Evolutionary conservation across 2,329 filamentous ascomycete genomes (phyloP), one percentile per base, ranked within the genome.

Genomic region (Onygenales sp.): DNA sequence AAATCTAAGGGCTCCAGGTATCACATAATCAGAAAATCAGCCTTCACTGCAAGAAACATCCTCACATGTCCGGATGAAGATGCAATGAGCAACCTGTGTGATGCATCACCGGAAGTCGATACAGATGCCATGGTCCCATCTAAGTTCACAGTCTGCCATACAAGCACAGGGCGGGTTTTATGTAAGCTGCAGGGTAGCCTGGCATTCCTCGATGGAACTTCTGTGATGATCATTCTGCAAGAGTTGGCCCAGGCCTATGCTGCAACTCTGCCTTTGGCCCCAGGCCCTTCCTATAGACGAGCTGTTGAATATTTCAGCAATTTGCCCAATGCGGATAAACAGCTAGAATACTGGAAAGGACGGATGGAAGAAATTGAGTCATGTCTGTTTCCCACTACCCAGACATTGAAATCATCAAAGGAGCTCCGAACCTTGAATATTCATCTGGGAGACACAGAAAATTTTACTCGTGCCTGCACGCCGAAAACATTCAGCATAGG

Each of bases 191-290:
- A 56, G 31, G 56, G 52, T 7, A 51, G 46, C 17, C 32, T 56
- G 36, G 54, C 56, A 9, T 53, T 58, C 32, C 41, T 58, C 8
- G 56, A 58, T 42, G 56, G 54, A 17, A 42, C 50, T 32, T 58
- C 56, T 5, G 42, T 58, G 27, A 43, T 53, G 21, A 53, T 56
- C 5, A 53, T 57, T 8, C 35, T 55, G 21, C 46, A 36, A 14
- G 53, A 57, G 35, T 43, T 57, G 17, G 45, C 14, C 21, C 8
- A 31, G 6, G 45, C 21, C 2, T 57, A 57, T 41, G 5, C 33
- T 13, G 51, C 49, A 8, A 45, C 21, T 8, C 21, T 55, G 21
- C 38, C 45, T 31, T 38, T 36, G 7, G n/a, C 7, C 27, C 10
- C 41, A 21, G 50, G n/a, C n/a, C 43, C 52, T 3, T 21, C 21